Base-by-base conservation (phyloP, 805 yeast species). In the Candida peoriensis region DNA sequence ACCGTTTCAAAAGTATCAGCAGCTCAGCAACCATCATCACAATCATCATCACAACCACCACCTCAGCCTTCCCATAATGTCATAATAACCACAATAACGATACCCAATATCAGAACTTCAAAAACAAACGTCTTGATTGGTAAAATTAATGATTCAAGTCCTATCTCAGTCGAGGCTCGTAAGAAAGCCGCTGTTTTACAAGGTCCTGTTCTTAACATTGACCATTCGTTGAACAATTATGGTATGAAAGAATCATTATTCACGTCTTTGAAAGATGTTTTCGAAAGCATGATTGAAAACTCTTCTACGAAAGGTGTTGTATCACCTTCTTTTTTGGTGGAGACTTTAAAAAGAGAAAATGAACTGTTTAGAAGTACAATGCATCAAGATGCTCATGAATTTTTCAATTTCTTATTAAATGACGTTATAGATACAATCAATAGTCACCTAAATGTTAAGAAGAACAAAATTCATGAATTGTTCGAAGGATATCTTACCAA, bases 321-420 rank as follows among this genome's bases (percentile, higher is more conserved):
- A 0, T 83, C 95, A 2, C 96, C 97, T 0, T 64, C 68, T 20
- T 71, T 74, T 46, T 72, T 93, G 32, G 74, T 93, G 28, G 81
- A 77, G 30, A 80, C 81, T 34, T 64, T 90, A 36, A 90, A 87
- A 56, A 73, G 73, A 37, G 89, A 85, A 45, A 93, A 90, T 55
- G 84, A 79, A 47, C 64, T 90, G 49, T 93, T 93, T 58, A 68
- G 95, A 42, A 81, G 87, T 38, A 78, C 84, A 28, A 89, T 88
- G 96, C 98, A 93, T 57, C 98, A 93, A 55, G 98, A 93, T 65
- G 97, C 97, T 5, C 98, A 93, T 60, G 98, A 93, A 61, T 93
- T 93, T 58, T 70, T 89, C 54, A 90, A 89, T 56, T 89, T 84
- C 52, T 57, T 89, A 46, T 65, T 93, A 34, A 93, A 93, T 58